Percentiles rank a stretch among this genome's conserved stretches.
phyloP scores from a whole-genome alignment of 495 filamentous ascomycete genomes.

The Penicillium manginii region DNA sequence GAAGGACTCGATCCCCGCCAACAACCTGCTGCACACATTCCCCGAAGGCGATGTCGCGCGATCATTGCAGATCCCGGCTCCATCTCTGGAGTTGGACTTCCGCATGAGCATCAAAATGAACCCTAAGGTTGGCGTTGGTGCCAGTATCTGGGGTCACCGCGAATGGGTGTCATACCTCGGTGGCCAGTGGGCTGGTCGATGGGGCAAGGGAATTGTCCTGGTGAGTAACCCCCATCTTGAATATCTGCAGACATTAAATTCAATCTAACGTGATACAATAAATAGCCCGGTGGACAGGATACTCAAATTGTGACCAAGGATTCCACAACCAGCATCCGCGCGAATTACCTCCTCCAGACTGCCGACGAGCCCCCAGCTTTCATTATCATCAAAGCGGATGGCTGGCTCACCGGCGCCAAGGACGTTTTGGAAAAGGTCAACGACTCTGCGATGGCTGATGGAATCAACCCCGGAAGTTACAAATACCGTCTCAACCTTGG shows the following conservation, averaged over 20 bases:
- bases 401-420: constrained; percentile 61
- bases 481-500: constrained; percentile 60
- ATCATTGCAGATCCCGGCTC: constrained; percentile 57
- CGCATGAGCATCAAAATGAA: constrained; percentile 65
- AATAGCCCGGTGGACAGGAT: constrained; percentile 63
- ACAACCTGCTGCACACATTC: constrained; percentile 59
- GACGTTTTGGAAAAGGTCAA: constrained; percentile 62
- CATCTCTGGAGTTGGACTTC: constrained; percentile 62
- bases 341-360: constrained; percentile 60
- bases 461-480: constrained; percentile 60
- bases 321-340: constrained; percentile 54
- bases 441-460: constrained; percentile 50
- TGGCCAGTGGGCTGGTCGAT: constrained; percentile 63
- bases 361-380: constrained; percentile 62
- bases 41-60: constrained; percentile 57
- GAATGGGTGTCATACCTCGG: constrained; percentile 62
- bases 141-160: constrained; percentile 57
- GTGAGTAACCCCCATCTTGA: constrained; percentile 39
- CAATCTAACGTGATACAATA: neutral
- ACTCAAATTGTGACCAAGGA: constrained; percentile 61
- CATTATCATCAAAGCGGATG: constrained; percentile 60
- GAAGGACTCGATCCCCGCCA: constrained; percentile 62
- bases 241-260: neutral
- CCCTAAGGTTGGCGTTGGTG: constrained; percentile 56
- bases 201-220: constrained; percentile 62